A percentile compares a stretch with the other conserved stretches of the same genome.
These are phyloP conservation scores for Eucalyptus rudis DNA, from an alignment of 345 rosid genomes.

Conservation along the genomic window DNA sequence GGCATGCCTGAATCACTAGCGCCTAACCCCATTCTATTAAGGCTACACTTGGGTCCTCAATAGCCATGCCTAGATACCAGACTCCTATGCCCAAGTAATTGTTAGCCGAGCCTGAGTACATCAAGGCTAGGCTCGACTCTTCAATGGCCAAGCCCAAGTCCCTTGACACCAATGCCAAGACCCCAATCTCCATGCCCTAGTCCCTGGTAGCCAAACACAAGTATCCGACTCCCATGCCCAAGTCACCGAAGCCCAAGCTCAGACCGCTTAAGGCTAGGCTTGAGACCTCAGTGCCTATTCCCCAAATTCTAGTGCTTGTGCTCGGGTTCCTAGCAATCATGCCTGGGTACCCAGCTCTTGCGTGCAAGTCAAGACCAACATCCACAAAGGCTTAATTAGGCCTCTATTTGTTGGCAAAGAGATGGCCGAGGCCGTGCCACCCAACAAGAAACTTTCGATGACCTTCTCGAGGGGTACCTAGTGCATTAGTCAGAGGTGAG, in stretches of 20 bases:
- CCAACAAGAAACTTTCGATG: too few species aligned
- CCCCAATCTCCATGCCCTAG: accelerated
- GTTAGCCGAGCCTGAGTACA: background rate
- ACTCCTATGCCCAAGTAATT: background rate
- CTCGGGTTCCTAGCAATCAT: accelerated
- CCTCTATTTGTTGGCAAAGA: too few species aligned
- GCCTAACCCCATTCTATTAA: background rate
- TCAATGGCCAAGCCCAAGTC: background rate
- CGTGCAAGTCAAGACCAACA: accelerated
- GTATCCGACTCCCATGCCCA: accelerated
- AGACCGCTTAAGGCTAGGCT: accelerated
- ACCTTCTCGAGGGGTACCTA: too few species aligned
- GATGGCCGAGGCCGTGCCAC: too few species aligned
- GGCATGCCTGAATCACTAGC: background rate
- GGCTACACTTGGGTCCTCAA: background rate
- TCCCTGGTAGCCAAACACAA: accelerated
- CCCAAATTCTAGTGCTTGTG: background rate
- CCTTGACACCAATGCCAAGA: background rate
- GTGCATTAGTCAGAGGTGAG: too few species aligned
- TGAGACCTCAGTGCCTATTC: background rate
- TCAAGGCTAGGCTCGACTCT: background rate
- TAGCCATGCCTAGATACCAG: accelerated
- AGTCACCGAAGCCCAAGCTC: background rate
- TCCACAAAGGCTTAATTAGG: background rate
- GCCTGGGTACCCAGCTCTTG: background rate